phyloP scores from a whole-genome alignment of 2,329 filamentous ascomycete species.

The Trichothecium roseum region DNA sequence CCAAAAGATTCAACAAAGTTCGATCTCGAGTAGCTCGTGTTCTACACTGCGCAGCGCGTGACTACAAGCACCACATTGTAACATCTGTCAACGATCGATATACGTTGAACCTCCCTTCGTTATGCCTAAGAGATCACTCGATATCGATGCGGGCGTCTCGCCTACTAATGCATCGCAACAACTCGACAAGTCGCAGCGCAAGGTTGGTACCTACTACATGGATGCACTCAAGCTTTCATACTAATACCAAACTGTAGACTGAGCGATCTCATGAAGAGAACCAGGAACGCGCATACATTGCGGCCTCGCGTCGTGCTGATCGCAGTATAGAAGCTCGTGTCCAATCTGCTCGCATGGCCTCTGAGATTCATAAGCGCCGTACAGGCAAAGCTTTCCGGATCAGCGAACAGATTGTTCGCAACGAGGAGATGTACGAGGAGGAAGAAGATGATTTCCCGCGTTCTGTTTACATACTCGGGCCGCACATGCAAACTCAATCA shows the following conservation, averaged over 20 bases:
- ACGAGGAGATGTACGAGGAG: slow-evolving; percentile 95
- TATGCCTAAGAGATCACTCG: slow-evolving; percentile 29
- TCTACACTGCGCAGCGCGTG: too few species aligned
- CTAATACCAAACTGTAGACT: slow-evolving; percentile 36
- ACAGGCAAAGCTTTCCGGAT: slow-evolving; percentile 77
- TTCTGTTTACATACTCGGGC: slow-evolving; percentile 53
- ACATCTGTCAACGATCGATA: background rate
- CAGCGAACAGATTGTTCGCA: slow-evolving; percentile 74
- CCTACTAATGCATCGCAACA: slow-evolving; percentile 15
- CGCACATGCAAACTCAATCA: slow-evolving; percentile 50
- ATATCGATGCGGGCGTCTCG: slow-evolving; percentile 10
- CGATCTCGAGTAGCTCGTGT: too few species aligned
- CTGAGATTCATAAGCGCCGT: slow-evolving; percentile 80
- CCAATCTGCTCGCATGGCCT: slow-evolving; percentile 78
- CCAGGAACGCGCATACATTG: slow-evolving; percentile 82
- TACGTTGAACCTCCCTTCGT: slow-evolving; percentile 5
- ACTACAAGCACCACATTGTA: too few species aligned
- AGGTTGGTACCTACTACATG: slow-evolving; percentile 9
- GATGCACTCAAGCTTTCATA: too few species aligned
- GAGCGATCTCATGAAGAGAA: slow-evolving; percentile 74
- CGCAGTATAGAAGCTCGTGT: slow-evolving; percentile 79
- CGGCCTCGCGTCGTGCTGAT: slow-evolving; percentile 78
- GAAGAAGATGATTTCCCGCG: slow-evolving; percentile 73
- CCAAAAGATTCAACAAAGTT: too few species aligned
- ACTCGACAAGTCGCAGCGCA: slow-evolving; percentile 16